Conservation (phyloP, 1,139 yeast genomes). For the Tardiomyces depauwii region DNA sequence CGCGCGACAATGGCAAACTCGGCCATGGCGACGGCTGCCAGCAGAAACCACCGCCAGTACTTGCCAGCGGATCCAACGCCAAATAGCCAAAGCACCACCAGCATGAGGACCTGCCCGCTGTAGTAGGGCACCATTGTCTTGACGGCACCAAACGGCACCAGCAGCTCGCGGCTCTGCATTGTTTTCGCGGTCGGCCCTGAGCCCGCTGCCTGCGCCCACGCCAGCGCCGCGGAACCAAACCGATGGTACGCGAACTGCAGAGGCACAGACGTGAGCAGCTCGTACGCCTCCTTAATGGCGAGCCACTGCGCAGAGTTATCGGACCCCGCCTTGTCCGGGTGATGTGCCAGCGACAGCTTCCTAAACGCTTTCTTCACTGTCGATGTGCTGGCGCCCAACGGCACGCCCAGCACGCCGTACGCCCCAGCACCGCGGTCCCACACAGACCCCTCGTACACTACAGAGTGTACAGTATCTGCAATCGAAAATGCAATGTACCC, state of each 20-base stretch:
- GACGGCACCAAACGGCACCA: conserved; percentile 10
- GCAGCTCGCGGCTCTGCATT: conserved; percentile 1
- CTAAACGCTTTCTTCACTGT: conserved; percentile 15
- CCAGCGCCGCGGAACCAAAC: conserved; percentile 15
- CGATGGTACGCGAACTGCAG: conserved; percentile 25
- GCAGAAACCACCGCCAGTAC: conserved; percentile 17
- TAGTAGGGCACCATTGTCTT: conserved; percentile 12
- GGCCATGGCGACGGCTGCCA: conserved; percentile 10
- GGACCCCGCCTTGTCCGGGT: conserved; percentile 25
- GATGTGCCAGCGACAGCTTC: conserved; percentile 17
- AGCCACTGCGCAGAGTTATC: conserved; percentile 14
- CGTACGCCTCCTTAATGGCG: conserved; percentile 18
- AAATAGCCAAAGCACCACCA: conserved; percentile 12
- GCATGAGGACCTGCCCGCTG: conserved; percentile 10
- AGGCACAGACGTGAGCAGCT: conserved; percentile 17
- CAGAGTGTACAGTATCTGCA: conserved; percentile 7
- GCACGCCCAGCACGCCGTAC: conserved; percentile 12
- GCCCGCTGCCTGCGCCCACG: conserved; percentile 3
- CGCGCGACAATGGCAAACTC: conserved; percentile 16
- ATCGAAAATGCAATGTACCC: conserved; percentile 11
- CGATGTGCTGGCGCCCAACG: conserved; percentile 7
- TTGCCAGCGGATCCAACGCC: conserved; percentile 14
- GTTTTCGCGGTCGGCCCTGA: conserved; percentile 2
- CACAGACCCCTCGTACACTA: conserved; percentile 4
- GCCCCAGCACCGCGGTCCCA: conserved; percentile 6